A percentile compares a stretch with the other conserved stretches of the same genome.
These are phyloP conservation scores for Pseudozyma sp. DNA, from an alignment of 1,284 basidiomycete species.

Conservation along the genomic window DNA sequence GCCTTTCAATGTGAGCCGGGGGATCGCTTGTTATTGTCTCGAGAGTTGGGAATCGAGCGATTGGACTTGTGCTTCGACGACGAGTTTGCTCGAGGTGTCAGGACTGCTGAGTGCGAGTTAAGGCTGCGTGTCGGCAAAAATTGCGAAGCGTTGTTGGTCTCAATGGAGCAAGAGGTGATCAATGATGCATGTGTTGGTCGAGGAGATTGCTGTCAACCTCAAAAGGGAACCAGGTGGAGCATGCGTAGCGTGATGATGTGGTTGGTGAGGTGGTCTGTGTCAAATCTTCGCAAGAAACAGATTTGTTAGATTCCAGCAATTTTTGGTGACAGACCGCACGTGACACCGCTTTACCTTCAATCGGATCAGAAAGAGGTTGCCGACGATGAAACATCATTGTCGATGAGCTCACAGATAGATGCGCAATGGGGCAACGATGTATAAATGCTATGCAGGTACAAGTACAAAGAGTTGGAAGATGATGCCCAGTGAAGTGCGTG, in stretches of 20 bases:
- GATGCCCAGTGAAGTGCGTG: too few relatives aligned
- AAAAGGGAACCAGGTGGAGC: conserved; percentile 1
- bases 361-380: too few relatives aligned
- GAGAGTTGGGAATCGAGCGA: too few relatives aligned
- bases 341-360: not conserved
- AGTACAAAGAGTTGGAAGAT: conserved; percentile 21
- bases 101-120: too few relatives aligned
- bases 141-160: too few relatives aligned
- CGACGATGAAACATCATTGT: not conserved
- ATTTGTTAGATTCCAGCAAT: conserved; percentile 1
- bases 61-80: too few relatives aligned
- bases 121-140: too few relatives aligned
- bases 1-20: too few relatives aligned
- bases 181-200: not conserved
- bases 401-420: not conserved
- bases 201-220: not conserved
- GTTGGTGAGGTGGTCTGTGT: conserved; percentile 19
- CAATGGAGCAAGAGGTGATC: not conserved
- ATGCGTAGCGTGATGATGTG: not conserved
- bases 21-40: too few relatives aligned
- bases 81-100: too few relatives aligned
- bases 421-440: not conserved
- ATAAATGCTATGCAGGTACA: conserved; percentile 32
- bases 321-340: not conserved
- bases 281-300: not conserved